phyloP scores from a whole-genome alignment of 1,284 basidiomycete genomes.

The Boletus holoroseus region DNA sequence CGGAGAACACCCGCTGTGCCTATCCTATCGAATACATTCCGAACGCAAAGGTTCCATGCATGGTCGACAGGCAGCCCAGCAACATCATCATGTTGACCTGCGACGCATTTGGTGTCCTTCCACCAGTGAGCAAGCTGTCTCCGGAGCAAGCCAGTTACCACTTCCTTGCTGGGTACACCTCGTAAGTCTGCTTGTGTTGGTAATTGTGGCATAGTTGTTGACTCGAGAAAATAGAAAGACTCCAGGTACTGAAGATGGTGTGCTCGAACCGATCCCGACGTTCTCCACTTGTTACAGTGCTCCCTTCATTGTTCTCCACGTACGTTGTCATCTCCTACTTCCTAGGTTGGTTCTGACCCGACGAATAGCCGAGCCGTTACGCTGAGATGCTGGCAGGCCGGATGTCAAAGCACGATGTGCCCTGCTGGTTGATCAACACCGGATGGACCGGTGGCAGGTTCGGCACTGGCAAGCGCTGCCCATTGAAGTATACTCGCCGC shows the following conservation, averaged over 20 bases:
- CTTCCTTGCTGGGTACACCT: conserved; percentile 95
- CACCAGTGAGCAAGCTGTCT: conserved; percentile 90
- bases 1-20: conserved; percentile 98
- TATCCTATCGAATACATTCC: conserved; percentile 97
- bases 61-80: conserved; percentile 78
- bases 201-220: neutral
- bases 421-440: conserved; percentile 99
- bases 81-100: conserved; percentile 99
- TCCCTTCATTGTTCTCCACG: conserved; percentile 97
- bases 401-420: conserved; percentile 86
- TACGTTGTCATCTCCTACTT: conserved; percentile 33
- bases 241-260: conserved; percentile 97
- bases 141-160: conserved; percentile 97
- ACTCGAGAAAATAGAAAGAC: conserved; percentile 57
- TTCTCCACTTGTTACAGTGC: conserved; percentile 99
- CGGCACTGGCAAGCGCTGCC: conserved; percentile 87
- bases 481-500: conserved; percentile 90
- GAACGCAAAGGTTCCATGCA: conserved; percentile 91
- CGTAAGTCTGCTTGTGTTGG: conserved; percentile 43
- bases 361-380: conserved; percentile 77
- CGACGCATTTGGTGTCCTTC: conserved; percentile 97
- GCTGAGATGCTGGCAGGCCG: conserved; percentile 95
- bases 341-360: neutral
- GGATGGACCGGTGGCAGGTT: conserved; percentile 98
- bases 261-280: conserved; percentile 96